Evolutionary conservation across 176 grass and related monocot species (phyloP).

Genomic region (Oryza coarctata): DNA sequence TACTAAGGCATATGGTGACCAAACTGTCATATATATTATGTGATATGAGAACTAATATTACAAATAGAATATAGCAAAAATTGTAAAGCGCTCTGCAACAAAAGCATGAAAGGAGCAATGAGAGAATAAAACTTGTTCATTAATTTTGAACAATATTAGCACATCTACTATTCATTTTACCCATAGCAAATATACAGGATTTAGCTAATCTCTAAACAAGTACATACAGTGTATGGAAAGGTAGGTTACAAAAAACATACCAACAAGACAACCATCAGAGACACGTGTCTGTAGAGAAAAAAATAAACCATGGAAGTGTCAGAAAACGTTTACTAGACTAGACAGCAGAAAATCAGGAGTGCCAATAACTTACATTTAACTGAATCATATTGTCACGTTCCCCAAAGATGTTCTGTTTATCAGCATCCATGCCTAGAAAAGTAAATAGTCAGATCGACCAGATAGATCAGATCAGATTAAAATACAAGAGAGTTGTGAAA

Average conservation of each 20-base stretch:
- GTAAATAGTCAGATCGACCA: not conserved
- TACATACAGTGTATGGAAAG: not conserved
- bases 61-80: not conserved
- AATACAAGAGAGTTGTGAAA: conserved; percentile 8
- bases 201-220: not conserved
- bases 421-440: conserved; percentile 14
- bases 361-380: not conserved
- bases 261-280: not conserved
- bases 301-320: not conserved
- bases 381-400: conserved; percentile 1
- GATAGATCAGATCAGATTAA: not conserved
- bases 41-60: not conserved
- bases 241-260: conserved; percentile 4
- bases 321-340: not conserved
- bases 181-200: not conserved
- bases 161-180: not conserved
- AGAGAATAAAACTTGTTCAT: not conserved
- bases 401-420: not conserved
- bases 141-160: not conserved
- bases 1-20: not conserved
- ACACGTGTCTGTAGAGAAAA: not conserved
- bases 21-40: not conserved
- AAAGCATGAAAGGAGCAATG: not conserved
- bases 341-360: not conserved
- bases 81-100: not conserved